Conservation (phyloP, 2,329 filamentous ascomycete genomes). For the Colletotrichum sojae region DNA sequence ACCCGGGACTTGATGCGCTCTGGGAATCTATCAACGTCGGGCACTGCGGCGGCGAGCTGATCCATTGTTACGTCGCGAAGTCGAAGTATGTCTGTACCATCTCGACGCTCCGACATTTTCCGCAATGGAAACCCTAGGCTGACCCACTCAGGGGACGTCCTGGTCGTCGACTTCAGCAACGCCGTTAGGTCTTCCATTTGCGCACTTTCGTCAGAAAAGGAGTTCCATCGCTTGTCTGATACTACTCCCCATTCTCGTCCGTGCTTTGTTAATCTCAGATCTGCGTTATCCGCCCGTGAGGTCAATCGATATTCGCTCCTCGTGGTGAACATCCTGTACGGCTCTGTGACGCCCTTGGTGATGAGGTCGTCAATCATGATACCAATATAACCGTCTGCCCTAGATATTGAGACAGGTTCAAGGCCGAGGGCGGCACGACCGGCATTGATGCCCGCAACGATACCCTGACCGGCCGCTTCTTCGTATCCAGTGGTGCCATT, state of each 20-base stretch:
- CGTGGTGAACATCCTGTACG: conserved; percentile 98
- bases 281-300: conserved; percentile 93
- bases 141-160: conserved; percentile 77
- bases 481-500: conserved; percentile 99
- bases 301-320: conserved; percentile 96
- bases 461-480: conserved; percentile 93
- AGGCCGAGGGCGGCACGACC: conserved; percentile 82
- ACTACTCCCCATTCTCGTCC: conserved; percentile 85
- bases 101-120: conserved; percentile 67
- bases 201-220: conserved; percentile 74
- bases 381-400: conserved; percentile 95
- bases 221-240: conserved; percentile 81
- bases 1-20: conserved; percentile 77
- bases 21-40: conserved; percentile 67
- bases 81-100: conserved; percentile 85
- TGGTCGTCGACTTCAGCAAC: conserved; percentile 70
- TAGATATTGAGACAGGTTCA: conserved; percentile 76
- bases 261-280: conserved; percentile 84
- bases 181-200: conserved; percentile 78
- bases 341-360: conserved; percentile 96
- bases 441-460: conserved; percentile 94
- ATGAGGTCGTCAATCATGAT: conserved; percentile 99
- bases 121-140: conserved; percentile 77
- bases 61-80: conserved; percentile 72
- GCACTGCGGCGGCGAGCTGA: conserved; percentile 71